These are phyloP conservation scores for Gremmenia infestans DNA, from an alignment of 2,329 filamentous ascomycete genomes.

Conservation along the genomic window DNA sequence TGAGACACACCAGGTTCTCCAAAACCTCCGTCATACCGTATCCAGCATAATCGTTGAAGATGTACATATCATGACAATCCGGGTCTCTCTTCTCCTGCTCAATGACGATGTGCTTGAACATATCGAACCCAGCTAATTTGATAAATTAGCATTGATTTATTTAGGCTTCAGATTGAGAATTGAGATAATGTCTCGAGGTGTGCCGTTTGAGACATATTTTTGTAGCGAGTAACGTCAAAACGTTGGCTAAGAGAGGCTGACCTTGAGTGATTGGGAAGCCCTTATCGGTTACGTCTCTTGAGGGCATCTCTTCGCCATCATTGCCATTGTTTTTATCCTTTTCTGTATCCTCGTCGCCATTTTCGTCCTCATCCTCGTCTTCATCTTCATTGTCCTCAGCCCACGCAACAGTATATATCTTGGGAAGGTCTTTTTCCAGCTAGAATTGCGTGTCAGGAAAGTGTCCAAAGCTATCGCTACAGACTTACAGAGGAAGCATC, in stretches of 20 bases:
- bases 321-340: neutral
- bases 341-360: neutral
- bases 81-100: conserved; percentile 10
- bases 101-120: neutral
- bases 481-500: neutral
- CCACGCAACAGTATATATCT: neutral
- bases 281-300: neutral
- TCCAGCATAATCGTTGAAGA: conserved; percentile 11
- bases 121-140: conserved; percentile 1
- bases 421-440: neutral
- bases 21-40: conserved; percentile 13
- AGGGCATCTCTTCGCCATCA: neutral
- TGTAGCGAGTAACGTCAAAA: neutral
- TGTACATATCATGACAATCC: conserved; percentile 10
- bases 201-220: neutral
- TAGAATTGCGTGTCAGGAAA: neutral
- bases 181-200: neutral
- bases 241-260: neutral
- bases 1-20: conserved; percentile 10
- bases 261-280: conserved; percentile 1
- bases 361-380: neutral
- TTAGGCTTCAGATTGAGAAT: neutral
- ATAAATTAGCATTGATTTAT: neutral
- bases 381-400: neutral
- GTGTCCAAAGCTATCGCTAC: neutral